A percentile compares a stretch with the other conserved stretches of the same genome.
These are phyloP conservation scores for Tuber microsphaerosporum DNA, from an alignment of 495 filamentous ascomycete genomes.

Conservation along the genomic window DNA sequence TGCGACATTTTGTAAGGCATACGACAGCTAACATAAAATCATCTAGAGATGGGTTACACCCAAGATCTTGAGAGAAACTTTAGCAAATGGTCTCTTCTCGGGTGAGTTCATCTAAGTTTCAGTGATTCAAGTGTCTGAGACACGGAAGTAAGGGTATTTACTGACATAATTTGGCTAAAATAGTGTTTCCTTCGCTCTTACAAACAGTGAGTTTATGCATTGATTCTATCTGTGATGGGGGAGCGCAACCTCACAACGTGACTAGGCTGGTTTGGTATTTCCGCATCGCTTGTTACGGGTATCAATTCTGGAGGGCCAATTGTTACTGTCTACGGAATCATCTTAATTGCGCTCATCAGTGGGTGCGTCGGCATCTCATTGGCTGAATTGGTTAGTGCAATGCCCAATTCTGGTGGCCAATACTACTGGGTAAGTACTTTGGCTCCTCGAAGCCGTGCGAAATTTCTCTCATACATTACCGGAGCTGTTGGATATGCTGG, in stretches of 20 bases:
- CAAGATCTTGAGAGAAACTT: constrained; percentile 57
- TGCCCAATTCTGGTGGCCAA: constrained; percentile 59
- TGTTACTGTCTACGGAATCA: constrained; percentile 56
- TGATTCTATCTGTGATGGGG: background rate
- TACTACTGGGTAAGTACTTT: constrained; percentile 59
- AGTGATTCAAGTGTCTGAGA: background rate
- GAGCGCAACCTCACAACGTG: background rate
- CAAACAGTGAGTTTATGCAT: constrained; percentile 45
- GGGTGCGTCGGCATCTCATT: constrained; percentile 53
- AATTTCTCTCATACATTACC: constrained; percentile 52
- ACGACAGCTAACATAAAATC: constrained; percentile 6
- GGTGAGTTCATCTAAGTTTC: constrained; percentile 25
- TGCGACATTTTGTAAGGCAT: background rate
- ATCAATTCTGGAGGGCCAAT: constrained; percentile 57
- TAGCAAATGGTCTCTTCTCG: constrained; percentile 53
- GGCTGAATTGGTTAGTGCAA: constrained; percentile 52
- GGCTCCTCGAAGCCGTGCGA: constrained; percentile 50
- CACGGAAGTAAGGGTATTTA: background rate
- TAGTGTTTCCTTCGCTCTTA: constrained; percentile 53
- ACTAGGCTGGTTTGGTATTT: constrained; percentile 54
- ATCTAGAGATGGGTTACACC: constrained; percentile 53
- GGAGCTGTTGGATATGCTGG: constrained; percentile 57
- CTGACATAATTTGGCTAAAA: background rate
- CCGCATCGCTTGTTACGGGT: constrained; percentile 53
- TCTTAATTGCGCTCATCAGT: constrained; percentile 52